A percentile compares a stretch with the other conserved stretches of the same genome.
These are phyloP conservation scores for Lolium perenne DNA, from an alignment of 176 grass and related monocot genomes.

Conservation along the genomic window DNA sequence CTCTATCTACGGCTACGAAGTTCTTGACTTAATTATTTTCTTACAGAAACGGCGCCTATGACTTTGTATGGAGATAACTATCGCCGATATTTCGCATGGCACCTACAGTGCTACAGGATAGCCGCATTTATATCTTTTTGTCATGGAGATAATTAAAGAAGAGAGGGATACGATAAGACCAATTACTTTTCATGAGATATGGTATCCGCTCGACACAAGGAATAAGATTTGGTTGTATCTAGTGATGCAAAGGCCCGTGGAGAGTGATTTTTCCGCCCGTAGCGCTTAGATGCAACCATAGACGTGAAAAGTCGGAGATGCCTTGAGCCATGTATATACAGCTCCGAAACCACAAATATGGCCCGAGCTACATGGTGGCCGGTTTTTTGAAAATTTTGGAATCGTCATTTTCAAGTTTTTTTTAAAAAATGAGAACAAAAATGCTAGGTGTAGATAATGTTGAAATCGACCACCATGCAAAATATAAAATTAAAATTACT, in stretches of 20 bases:
- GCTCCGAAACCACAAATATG: no score
- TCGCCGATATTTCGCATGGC: neutral
- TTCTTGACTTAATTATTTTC: neutral
- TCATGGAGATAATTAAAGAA: neutral
- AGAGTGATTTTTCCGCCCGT: neutral
- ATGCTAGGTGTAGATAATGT: no score
- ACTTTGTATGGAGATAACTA: neutral
- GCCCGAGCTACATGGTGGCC: no score
- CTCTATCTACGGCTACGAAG: no score
- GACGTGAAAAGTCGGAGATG: neutral
- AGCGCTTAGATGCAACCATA: neutral
- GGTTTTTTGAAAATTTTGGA: no score
- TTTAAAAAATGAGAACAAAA: no score
- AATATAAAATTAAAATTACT: no score
- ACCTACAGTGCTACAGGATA: neutral
- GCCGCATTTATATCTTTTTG: neutral
- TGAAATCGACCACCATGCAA: no score
- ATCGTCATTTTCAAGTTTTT: no score
- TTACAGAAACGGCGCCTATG: neutral
- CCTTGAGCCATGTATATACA: neutral
- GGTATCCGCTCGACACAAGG: neutral
- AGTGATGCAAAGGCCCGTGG: neutral
- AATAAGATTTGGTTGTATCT: neutral
- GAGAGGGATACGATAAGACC: no score
- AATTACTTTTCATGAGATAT: no score